These are phyloP conservation scores for Pythium rhizo-oryzae DNA, from an alignment of 352 stramenopile species.

Conservation along the genomic window DNA sequence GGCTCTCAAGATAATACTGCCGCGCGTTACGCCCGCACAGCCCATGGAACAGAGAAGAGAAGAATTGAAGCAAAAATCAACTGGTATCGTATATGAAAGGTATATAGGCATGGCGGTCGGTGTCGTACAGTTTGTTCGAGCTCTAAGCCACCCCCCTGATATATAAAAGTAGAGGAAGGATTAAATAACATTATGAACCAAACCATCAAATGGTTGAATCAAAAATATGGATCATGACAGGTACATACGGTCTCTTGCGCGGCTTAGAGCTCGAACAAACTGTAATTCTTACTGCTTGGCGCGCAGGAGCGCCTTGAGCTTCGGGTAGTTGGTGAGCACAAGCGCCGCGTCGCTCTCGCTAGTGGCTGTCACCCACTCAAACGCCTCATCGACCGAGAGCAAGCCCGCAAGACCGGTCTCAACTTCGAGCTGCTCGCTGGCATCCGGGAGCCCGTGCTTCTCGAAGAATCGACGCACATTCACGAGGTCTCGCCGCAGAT, in stretches of 20 bases:
- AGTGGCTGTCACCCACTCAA: conserved; percentile 14
- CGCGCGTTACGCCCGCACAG: too few species aligned
- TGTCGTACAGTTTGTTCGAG: too few species aligned
- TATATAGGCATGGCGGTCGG: too few species aligned
- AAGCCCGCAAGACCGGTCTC: conserved; percentile 3
- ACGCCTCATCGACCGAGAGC: conserved; percentile 11
- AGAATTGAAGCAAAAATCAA: background rate
- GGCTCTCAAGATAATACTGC: conserved; percentile 35
- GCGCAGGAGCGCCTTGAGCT: background rate
- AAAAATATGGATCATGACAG: too few species aligned
- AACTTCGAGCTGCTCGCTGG: background rate
- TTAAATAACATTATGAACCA: too few species aligned
- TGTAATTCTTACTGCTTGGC: background rate
- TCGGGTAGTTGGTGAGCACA: background rate
- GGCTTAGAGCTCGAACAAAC: too few species aligned
- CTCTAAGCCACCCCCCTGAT: too few species aligned
- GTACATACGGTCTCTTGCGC: too few species aligned
- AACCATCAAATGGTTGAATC: too few species aligned
- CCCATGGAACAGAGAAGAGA: too few species aligned
- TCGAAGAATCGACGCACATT: conserved; percentile 84
- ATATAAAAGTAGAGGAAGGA: too few species aligned
- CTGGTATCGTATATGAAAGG: background rate
- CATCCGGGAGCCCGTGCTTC: conserved; percentile 32
- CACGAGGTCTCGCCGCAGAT: conserved; percentile 74
- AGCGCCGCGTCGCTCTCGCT: background rate